Evolutionary conservation across 192 early-diverging fungal species (phyloP), one percentile per base, ranked within the genome.

Genomic region (Podila minutissima): DNA sequence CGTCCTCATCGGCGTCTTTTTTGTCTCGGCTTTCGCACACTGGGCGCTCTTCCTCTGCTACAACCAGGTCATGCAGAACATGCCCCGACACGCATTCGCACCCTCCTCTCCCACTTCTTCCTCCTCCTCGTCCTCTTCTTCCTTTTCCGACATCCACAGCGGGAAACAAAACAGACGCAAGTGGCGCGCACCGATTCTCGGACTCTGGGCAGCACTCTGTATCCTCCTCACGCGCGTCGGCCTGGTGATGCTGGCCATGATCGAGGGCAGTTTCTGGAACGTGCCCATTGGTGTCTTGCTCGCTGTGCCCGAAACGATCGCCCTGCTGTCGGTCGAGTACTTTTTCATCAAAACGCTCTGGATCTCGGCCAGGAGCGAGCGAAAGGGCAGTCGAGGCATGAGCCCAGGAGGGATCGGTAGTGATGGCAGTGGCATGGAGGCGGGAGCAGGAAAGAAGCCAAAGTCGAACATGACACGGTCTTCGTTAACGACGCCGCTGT

Each of bases 271-370:
- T 2, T 81, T 58, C 53, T 81, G 77, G 77, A 72, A 71, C 12
- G 22, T 61, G 9, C 61, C 71, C 3, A 69, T 81, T 46, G 77
- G 77, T 11, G 73, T 81, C 48, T 38, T 81, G 51, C 37, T 81
- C 32, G 77, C 77, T 11, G 71, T 69, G 0, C 77, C 77, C 32
- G 77, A 81, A 48, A 81, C 77, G 1, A 51, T 72, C 6, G 77
- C 77, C 2, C 65, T 81, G 71, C 28, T 68, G 3, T 81, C 71
- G 0, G 77, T 73, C 1, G 37, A 38, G 7, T n/a, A 72, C 5
- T 81, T 81, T 38, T 81, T 81, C 28, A 51, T 81, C 8, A 81
- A 81, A n/a, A 81, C 71, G 2, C 64, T 81, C 60, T 81, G 77
- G 77, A 20, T 58, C 10, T 33, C 64, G 37, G 9, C 51, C 26